Evolutionary conservation across 306 rosid species (phyloP), one percentile per base, ranked within the genome.

Genomic region (Sophora flavescens): DNA sequence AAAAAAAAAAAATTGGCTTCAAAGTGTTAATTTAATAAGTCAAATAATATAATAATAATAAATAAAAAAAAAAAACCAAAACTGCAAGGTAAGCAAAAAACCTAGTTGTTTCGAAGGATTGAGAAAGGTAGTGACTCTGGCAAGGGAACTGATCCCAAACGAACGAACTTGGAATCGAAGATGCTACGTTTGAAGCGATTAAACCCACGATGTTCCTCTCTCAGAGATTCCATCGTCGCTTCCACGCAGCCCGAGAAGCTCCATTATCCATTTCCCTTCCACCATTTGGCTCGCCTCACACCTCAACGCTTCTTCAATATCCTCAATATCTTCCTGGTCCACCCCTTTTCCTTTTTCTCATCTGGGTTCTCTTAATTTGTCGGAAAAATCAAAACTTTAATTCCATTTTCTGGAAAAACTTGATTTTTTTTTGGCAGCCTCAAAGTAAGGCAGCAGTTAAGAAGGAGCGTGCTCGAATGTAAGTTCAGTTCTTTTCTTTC

Each of bases 401-500:
- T 33, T 17, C 41, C 1, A 4, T 35, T 35, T 35, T 7, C 14
- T 33, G 57, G 62, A 50, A 69, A 62, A 15, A 26, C 26, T 57
- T 5, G 6, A 35, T 1, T 30, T 30, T 0, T 22, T 59, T 64
- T 33, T 75, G 79, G 83, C 87, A 92, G 97, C 57, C 92, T 62
- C 93, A 75, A 71, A 90, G 71, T 76, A 95, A 89, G 82, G 80
- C 83, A 39, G 90, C 93, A 8, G 76, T 90, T 6, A 80, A 84
- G 76, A 90, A 90, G 84, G 97, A 95, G 68, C 90, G 90, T n/a
- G 96, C 96, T 75, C 87, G 99, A 73, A 82, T 95, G 99, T 95
- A 81, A 87, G 97, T 87, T 72, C 38, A 73, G 0, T 78, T 41
- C 3, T 41, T 9, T 42, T 44, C 3, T 41, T 41, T 41, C 8